These are phyloP conservation scores for Yarrowia sp. DNA, from an alignment of 805 yeast genomes.

Conservation along the genomic window DNA sequence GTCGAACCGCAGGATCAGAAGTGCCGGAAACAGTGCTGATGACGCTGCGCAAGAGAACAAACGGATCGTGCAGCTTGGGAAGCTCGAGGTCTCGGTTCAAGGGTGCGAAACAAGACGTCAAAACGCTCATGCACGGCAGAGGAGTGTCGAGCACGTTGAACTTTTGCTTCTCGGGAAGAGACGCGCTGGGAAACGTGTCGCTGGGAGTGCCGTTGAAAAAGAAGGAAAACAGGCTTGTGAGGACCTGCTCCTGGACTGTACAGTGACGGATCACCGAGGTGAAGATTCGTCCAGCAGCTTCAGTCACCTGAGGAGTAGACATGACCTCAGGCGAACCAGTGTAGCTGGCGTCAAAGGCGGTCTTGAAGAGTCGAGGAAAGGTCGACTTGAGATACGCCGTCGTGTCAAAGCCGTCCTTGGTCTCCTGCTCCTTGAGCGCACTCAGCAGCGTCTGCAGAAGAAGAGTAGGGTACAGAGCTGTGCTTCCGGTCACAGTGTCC, in stretches of 20 bases:
- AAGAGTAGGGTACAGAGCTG: conserved; percentile 31
- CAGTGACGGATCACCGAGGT: not conserved
- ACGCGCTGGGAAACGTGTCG: not conserved
- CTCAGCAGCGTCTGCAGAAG: conserved; percentile 36
- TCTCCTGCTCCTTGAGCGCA: conserved; percentile 33
- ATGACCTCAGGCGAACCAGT: not conserved
- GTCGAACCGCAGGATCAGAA: conserved; percentile 41
- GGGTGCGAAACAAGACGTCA: conserved; percentile 1
- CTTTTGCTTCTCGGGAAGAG: not conserved
- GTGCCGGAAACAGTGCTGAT: not conserved
- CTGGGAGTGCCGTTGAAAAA: conserved; percentile 6
- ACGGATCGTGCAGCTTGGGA: conserved; percentile 4
- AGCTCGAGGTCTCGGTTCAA: not conserved
- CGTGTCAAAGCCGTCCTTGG: conserved; percentile 23
- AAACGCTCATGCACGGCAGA: not conserved
- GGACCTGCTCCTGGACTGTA: not conserved
- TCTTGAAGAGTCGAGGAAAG: conserved; percentile 4
- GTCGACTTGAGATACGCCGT: conserved; percentile 12
- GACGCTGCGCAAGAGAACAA: not conserved
- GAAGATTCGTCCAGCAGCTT: conserved; percentile 7
- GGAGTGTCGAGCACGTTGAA: conserved; percentile 10
- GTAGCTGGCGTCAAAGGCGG: not conserved
- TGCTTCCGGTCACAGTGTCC: conserved; percentile 30
- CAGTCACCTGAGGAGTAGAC: conserved; percentile 5
- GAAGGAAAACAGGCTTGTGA: not conserved